A percentile compares a stretch with the other conserved stretches of the same genome.
These are phyloP conservation scores for Cryphonectria carpinicola DNA, from an alignment of 2,329 filamentous ascomycete genomes.

Conservation along the genomic window DNA sequence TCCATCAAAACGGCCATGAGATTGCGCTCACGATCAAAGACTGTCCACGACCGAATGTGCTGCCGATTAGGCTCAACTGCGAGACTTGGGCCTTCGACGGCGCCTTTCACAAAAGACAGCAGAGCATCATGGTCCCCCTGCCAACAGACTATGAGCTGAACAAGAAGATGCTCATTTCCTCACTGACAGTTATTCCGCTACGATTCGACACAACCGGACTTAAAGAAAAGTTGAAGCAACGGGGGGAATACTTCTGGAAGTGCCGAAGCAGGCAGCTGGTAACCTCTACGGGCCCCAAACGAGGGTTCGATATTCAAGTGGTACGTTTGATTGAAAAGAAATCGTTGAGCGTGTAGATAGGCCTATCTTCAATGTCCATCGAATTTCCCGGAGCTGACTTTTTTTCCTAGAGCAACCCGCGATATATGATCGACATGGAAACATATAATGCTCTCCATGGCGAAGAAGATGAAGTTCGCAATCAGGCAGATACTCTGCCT, in stretches of 20 bases:
- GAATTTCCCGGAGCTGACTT: background rate
- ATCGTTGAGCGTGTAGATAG: background rate
- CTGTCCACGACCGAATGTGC: background rate
- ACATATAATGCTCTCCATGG: slow-evolving; percentile 4
- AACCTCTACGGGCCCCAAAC: background rate
- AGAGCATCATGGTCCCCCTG: background rate
- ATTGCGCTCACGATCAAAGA: background rate
- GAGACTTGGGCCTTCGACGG: slow-evolving; percentile 1
- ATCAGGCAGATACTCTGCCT: background rate
- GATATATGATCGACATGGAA: slow-evolving; percentile 9
- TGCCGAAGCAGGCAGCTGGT: background rate
- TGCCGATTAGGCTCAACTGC: background rate
- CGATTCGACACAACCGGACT: background rate
- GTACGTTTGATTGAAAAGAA: background rate
- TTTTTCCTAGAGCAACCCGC: background rate
- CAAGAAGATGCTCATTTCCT: background rate
- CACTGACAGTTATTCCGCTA: background rate
- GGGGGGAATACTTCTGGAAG: slow-evolving; percentile 2
- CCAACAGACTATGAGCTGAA: background rate
- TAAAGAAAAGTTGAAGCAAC: background rate
- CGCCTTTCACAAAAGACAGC: background rate
- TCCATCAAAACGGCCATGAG: background rate
- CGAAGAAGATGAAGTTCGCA: background rate
- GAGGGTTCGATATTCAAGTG: slow-evolving; percentile 8
- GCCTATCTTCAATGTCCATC: background rate